These are phyloP conservation scores for Dentipellis fragilis DNA, from an alignment of 768 basidiomycete genomes.

Conservation along the genomic window DNA sequence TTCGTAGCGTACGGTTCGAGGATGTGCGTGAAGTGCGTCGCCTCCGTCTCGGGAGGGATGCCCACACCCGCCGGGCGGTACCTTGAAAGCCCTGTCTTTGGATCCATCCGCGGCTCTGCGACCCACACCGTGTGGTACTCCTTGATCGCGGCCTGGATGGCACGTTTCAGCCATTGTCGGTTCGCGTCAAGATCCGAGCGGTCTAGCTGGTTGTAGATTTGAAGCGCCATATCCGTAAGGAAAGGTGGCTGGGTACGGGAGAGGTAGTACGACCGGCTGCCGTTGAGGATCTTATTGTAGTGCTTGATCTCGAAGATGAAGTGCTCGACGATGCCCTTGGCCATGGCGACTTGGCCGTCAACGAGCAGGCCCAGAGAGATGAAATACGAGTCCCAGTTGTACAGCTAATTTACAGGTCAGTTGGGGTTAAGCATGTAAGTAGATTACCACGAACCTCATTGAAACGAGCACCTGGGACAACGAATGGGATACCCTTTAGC, in stretches of 20 bases:
- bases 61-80: slow-evolving; percentile 91
- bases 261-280: slow-evolving; percentile 90
- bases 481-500: slow-evolving; percentile 90
- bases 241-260: slow-evolving; percentile 96
- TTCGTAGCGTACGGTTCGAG: slow-evolving; percentile 91
- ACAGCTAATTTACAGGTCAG: slow-evolving; percentile 40
- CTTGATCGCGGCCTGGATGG: slow-evolving; percentile 96
- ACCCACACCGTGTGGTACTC: slow-evolving; percentile 99
- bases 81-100: slow-evolving; percentile 87
- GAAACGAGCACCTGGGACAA: slow-evolving; percentile 92
- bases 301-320: slow-evolving; percentile 99
- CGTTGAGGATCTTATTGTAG: slow-evolving; percentile 95
- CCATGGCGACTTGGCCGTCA: slow-evolving; percentile 89
- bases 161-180: slow-evolving; percentile 86
- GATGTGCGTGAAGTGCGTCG: slow-evolving; percentile 95
- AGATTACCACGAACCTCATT: slow-evolving; percentile 55
- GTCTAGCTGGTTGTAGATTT: slow-evolving; percentile 95
- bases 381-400: slow-evolving; percentile 96
- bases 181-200: slow-evolving; percentile 72
- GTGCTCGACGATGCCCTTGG: slow-evolving; percentile 97
- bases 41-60: slow-evolving; percentile 98
- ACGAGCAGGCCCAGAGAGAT: slow-evolving; percentile 89
- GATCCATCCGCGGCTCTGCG: slow-evolving; percentile 87
- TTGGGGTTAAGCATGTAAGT: slow-evolving; percentile 3
- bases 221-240: slow-evolving; percentile 96